Conservation (phyloP, 2,329 filamentous ascomycete genomes). For the Diaporthe aspalathi region DNA sequence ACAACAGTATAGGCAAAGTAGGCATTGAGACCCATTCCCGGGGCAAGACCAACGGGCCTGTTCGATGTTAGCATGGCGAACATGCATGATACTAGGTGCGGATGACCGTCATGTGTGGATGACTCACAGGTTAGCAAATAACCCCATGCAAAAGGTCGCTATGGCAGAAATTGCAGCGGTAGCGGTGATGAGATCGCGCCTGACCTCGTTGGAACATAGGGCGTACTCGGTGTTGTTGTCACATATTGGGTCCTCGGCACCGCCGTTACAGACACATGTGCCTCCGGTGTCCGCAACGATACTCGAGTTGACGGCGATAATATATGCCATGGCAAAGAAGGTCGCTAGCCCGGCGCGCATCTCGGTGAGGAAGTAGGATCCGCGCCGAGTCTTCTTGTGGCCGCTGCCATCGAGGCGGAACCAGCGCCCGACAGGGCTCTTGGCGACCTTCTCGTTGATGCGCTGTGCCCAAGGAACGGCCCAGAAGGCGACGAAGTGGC, state of each 20-base stretch:
- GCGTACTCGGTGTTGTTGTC: constrained; percentile 67
- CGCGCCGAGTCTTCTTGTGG: constrained; percentile 70
- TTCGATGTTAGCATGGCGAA: constrained; percentile 1
- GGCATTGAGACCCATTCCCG: constrained; percentile 85
- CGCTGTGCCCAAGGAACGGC: constrained; percentile 55
- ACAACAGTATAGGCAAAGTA: constrained; percentile 89
- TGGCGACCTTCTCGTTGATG: constrained; percentile 69
- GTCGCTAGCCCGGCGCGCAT: constrained; percentile 84
- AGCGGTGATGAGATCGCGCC: constrained; percentile 84
- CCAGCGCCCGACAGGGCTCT: constrained; percentile 74
- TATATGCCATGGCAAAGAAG: constrained; percentile 74
- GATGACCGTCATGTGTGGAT: neutral
- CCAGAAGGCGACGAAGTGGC: neutral
- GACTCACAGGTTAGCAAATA: constrained; percentile 79
- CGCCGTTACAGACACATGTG: constrained; percentile 77
- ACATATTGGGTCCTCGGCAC: constrained; percentile 64
- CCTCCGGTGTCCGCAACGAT: constrained; percentile 74
- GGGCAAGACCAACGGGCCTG: constrained; percentile 74
- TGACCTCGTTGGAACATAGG: constrained; percentile 72
- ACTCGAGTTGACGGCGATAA: constrained; percentile 61
- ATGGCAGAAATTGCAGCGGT: constrained; percentile 86
- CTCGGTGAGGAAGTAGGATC: constrained; percentile 84
- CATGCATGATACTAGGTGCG: neutral
- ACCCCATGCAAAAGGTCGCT: constrained; percentile 84
- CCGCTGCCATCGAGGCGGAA: constrained; percentile 86